Evolutionary conservation across 108 stramenopile genomes (phyloP), one percentile per base, ranked within the genome.

Genomic region (Cafeteria roenbergensis): DNA sequence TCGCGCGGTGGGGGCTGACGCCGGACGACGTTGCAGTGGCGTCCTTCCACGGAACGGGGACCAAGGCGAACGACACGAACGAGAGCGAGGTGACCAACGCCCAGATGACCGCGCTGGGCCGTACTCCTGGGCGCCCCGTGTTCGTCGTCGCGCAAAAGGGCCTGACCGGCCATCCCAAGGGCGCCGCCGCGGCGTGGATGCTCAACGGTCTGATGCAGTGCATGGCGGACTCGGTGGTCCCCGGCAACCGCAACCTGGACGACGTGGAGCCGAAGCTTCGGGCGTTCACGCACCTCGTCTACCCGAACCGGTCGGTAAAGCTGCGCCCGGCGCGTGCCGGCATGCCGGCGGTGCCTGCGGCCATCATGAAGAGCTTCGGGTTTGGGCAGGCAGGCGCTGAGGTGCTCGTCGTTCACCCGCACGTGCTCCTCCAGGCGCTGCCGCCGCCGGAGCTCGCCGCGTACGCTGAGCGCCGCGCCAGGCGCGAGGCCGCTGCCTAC

Each of bases 331-430:
- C 6, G 14, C 6, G 57, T 12, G 33, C 30, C 12, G 33, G 33
- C 14, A 17, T 6, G 32, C 61, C 61, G 0, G 31, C 34, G 42
- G 62, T 68, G 34, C 26, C 34, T 28, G 57, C 67, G 14, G 67
- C 61, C 27, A 27, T 68, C 28, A 27, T 68, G 54, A 68, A 68
- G 66, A 62, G 60, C 60, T 68, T 68, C 66, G 67, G 67, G 8
- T 68, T 68, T 68, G 67, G 67, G 27, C 67, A 68, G 60, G 67
- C 67, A 27, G 67, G 67, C 22, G 67, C 50, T 31, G 67, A 68
- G 61, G 32, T 68, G 24, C 37, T 68, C 38, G 24, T 68, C 24
- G 60, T 68, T 28, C 67, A 68, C 17, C 67, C 67, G 50, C 30
- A 63, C 67, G 26, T 27, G 34, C 61, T 68, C 22, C 37, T 68